Evolutionary conservation across 2,329 filamentous ascomycete genomes (phyloP), one percentile per base, ranked within the genome.

Genomic region (Stachybotrys echinatus): DNA sequence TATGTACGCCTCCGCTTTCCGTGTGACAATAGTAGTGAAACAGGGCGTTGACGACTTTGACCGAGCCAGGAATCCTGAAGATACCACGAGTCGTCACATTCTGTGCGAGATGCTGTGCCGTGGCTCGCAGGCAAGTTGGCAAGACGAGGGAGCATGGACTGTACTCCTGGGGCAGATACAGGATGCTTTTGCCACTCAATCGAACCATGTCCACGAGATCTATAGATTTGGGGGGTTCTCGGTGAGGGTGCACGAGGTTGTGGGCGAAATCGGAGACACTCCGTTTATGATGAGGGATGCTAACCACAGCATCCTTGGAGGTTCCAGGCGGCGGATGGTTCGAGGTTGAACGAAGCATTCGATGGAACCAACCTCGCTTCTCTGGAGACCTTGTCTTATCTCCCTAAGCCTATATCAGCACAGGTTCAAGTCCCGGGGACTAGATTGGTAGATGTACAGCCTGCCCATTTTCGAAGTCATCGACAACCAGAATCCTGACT

Each of bases 41-140:
- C 6, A 88, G 67, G 17, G 74, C 71, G 53, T 76, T 74, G n/a
- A 85, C 74, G 4, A 75, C 66, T 46, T 74, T 75, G 34, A 74
- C 61, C 0, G 83, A 84, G 3, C 84, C 84, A 0, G 83, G 75
- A 40, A 86, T 76, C 7, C 83, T 76, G 53, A 88, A 88, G 7
- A 88, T 66, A 1, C 84, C 84, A 34, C 76, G 73, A 2, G 79
- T 77, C 7, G 72, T 68, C 0, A 70, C 68, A 54, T 85, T 68
- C 45, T 85, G 79, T 3, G 82, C 72, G 10, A 88, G 72, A 61
- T 82, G 76, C 54, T 86, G 80, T n/a, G 79, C 82, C 8, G 80
- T 83, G 10, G 84, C 84, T 42, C 84, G 80, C 45, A 88, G 73
- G 55, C 84, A 85, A 4, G 84, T 86, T 8, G 84, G 84, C 23